These are phyloP conservation scores for Lobosporangium transversale DNA, from an alignment of 192 early-diverging fungal genomes.

Conservation along the genomic window DNA sequence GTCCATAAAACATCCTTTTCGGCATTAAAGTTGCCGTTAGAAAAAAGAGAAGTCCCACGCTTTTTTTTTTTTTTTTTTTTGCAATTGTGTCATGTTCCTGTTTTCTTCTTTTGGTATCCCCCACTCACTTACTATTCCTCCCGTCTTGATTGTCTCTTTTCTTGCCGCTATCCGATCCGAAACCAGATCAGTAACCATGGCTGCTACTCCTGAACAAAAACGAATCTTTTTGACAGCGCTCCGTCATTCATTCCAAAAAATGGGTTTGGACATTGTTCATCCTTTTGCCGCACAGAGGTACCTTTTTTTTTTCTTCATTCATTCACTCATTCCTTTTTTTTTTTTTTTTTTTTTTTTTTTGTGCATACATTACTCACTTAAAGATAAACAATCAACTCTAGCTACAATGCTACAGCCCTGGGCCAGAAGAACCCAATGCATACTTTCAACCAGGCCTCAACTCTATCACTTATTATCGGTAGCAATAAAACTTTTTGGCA, in stretches of 20 bases:
- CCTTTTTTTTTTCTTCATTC: too few relatives aligned
- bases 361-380: too few relatives aligned
- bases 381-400: constrained; percentile 8
- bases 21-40: too few relatives aligned
- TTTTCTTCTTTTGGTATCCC: too few relatives aligned
- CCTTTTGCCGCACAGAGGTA: constrained; percentile 50
- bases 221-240: constrained; percentile 39
- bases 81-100: too few relatives aligned
- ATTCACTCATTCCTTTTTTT: too few relatives aligned
- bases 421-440: constrained; percentile 41
- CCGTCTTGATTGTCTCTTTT: neutral
- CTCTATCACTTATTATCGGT: constrained; percentile 40
- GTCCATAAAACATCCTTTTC: too few relatives aligned
- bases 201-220: constrained; percentile 22
- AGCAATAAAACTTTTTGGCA: constrained; percentile 45
- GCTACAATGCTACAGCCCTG: constrained; percentile 37
- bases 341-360: too few relatives aligned
- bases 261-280: constrained; percentile 49
- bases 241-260: constrained; percentile 12
- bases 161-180: neutral
- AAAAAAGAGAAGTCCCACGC: too few relatives aligned
- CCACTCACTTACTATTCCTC: neutral
- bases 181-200: too few relatives aligned
- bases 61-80: too few relatives aligned
- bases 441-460: constrained; percentile 47